Evolutionary conservation across 164 flowering plant genomes (phyloP).

Genomic region (Berberis thunbergii): DNA sequence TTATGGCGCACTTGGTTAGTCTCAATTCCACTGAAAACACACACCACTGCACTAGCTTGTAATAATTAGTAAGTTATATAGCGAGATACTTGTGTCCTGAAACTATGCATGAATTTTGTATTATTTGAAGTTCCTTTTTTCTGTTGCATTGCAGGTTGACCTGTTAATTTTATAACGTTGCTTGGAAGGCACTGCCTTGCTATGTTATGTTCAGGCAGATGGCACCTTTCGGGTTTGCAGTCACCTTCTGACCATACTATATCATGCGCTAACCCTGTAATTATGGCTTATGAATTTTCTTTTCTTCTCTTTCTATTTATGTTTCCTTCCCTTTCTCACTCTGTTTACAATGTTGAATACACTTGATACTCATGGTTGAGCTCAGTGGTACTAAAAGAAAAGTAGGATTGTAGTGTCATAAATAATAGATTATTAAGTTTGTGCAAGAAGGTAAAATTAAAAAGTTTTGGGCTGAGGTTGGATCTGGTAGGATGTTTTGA

Average conservation of each 20-base stretch:
- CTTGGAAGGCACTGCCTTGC: constrained; percentile 18
- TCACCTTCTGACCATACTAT: constrained; percentile 11
- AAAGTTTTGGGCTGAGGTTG: too few relatives aligned
- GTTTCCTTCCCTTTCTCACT: neutral
- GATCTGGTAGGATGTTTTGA: too few relatives aligned
- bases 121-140: neutral
- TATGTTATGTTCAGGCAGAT: constrained; percentile 33
- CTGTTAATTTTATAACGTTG: neutral
- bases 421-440: too few relatives aligned
- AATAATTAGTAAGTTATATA: neutral
- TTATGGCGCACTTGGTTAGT: neutral
- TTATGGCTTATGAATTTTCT: constrained; percentile 7
- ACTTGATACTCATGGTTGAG: neutral
- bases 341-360: neutral
- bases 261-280: constrained; percentile 36
- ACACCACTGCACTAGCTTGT: neutral
- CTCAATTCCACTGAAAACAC: too few relatives aligned
- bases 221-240: constrained; percentile 7
- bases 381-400: neutral
- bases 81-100: neutral
- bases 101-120: neutral
- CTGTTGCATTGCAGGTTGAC: constrained; percentile 29
- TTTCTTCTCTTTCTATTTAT: neutral
- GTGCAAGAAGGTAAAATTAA: too few relatives aligned
- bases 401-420: too few relatives aligned